Evolutionary conservation across 257 asterid species (phyloP).

Genomic region (Penstemon eatonii): DNA sequence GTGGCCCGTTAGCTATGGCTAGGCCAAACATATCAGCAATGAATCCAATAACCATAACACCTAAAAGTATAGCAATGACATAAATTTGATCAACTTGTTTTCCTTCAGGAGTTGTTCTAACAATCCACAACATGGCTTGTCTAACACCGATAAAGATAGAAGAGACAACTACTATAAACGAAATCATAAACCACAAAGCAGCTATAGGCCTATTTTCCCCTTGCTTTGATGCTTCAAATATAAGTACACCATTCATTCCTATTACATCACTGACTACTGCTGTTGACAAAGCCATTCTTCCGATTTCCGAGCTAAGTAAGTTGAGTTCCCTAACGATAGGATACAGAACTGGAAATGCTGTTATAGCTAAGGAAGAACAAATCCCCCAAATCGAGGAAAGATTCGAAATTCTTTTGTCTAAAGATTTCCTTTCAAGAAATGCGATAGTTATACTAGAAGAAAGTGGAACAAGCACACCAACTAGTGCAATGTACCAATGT

Average conservation of each 20-base stretch:
- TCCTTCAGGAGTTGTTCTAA: conserved; percentile 61
- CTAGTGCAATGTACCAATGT: conserved; percentile 53
- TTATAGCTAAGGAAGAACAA: conserved; percentile 43
- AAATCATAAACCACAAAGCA: conserved; percentile 46
- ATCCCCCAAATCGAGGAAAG: conserved; percentile 56
- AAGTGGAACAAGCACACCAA: conserved; percentile 41
- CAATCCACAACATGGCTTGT: conserved; percentile 58
- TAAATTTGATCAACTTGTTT: conserved; percentile 63
- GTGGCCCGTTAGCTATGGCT: conserved; percentile 69
- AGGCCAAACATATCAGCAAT: conserved; percentile 61
- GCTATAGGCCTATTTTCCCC: conserved; percentile 38
- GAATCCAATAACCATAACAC: conserved; percentile 60
- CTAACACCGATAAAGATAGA: conserved; percentile 44
- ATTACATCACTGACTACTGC: conserved; percentile 58
- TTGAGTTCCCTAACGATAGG: conserved; percentile 67
- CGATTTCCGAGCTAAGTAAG: conserved; percentile 76
- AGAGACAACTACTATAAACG: conserved; percentile 21
- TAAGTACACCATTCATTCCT: conserved; percentile 43
- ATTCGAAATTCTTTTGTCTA: conserved; percentile 35
- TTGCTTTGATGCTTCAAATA: conserved; percentile 66
- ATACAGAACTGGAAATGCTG: conserved; percentile 70
- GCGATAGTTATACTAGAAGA: conserved; percentile 33
- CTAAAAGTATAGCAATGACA: conserved; percentile 53
- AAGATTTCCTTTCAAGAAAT: conserved; percentile 28
- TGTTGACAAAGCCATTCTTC: conserved; percentile 57